Conservation (phyloP, 1,284 basidiomycete genomes). For the Neolentinus lepideus region DNA sequence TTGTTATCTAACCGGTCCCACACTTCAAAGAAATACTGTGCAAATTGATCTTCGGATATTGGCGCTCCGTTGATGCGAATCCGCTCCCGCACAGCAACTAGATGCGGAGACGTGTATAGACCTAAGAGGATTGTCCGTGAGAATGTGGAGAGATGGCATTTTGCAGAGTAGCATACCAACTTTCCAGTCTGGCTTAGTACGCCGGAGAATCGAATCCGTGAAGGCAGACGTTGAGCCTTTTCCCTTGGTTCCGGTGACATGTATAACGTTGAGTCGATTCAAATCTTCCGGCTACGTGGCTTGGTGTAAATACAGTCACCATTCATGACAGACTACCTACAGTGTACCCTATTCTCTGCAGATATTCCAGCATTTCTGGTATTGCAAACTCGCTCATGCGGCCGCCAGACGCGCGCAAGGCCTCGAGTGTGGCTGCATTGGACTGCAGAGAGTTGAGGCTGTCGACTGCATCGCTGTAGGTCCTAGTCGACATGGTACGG, state of each 20-base stretch:
- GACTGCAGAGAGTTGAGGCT: slow-evolving; percentile 90
- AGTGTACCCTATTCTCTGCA: slow-evolving; percentile 81
- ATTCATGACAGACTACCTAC: slow-evolving; percentile 34
- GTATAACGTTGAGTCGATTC: slow-evolving; percentile 88
- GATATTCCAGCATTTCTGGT: slow-evolving; percentile 88
- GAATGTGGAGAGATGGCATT: neutral
- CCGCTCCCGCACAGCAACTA: slow-evolving; percentile 92
- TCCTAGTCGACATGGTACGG: slow-evolving; percentile 36
- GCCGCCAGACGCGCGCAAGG: slow-evolving; percentile 72
- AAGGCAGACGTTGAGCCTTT: slow-evolving; percentile 98
- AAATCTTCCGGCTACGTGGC: slow-evolving; percentile 67
- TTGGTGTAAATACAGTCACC: slow-evolving; percentile 5
- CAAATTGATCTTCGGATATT: slow-evolving; percentile 82
- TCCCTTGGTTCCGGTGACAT: slow-evolving; percentile 98
- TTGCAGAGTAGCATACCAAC: slow-evolving; percentile 40
- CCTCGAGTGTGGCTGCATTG: slow-evolving; percentile 89
- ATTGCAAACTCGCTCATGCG: slow-evolving; percentile 70
- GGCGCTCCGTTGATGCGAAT: slow-evolving; percentile 93
- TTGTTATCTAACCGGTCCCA: slow-evolving; percentile 87
- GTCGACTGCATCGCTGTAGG: slow-evolving; percentile 79
- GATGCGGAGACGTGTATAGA: slow-evolving; percentile 95
- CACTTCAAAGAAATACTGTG: slow-evolving; percentile 93
- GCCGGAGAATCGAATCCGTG: slow-evolving; percentile 67
- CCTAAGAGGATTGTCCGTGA: slow-evolving; percentile 33
- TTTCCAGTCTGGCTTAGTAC: slow-evolving; percentile 60